phyloP scores from a whole-genome alignment of 1,139 yeast species.

The Nakaseomyces bracarensis region DNA sequence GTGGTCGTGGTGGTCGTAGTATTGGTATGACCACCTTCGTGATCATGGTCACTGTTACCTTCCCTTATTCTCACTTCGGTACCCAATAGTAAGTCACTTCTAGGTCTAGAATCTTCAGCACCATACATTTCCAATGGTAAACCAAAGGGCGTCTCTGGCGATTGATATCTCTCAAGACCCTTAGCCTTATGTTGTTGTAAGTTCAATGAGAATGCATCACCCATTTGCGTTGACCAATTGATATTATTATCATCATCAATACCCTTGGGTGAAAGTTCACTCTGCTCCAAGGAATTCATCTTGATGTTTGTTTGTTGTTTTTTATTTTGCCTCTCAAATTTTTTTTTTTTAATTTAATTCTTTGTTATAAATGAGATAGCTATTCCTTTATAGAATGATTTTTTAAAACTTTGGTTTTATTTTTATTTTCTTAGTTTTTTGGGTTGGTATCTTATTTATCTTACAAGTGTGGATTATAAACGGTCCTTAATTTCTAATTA shows the following conservation, averaged over 20 bases:
- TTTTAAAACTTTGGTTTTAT: too few relatives aligned
- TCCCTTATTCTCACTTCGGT: not conserved
- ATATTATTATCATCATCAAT: not conserved
- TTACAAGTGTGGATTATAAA: too few relatives aligned
- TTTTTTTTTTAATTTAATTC: too few relatives aligned
- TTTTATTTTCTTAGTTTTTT: too few relatives aligned
- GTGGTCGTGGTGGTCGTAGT: conserved; percentile 4
- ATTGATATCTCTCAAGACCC: conserved; percentile 2
- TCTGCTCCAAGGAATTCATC: not conserved
- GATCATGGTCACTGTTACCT: not conserved
- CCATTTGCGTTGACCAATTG: conserved; percentile 5
- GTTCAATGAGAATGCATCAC: not conserved
- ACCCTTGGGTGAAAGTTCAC: not conserved
- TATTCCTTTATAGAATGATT: too few relatives aligned
- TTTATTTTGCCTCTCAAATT: not conserved
- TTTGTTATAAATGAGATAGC: too few relatives aligned
- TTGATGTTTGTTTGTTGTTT: not conserved
- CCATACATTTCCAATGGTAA: not conserved
- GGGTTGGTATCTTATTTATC: too few relatives aligned
- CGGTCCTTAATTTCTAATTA: too few relatives aligned
- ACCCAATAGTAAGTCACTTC: not conserved
- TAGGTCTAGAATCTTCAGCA: not conserved
- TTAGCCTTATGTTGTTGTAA: not conserved
- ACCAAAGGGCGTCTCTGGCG: conserved; percentile 1
- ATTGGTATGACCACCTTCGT: not conserved